phyloP scores from a whole-genome alignment of 1,284 basidiomycete species.

The Chondrostereum purpureum region DNA sequence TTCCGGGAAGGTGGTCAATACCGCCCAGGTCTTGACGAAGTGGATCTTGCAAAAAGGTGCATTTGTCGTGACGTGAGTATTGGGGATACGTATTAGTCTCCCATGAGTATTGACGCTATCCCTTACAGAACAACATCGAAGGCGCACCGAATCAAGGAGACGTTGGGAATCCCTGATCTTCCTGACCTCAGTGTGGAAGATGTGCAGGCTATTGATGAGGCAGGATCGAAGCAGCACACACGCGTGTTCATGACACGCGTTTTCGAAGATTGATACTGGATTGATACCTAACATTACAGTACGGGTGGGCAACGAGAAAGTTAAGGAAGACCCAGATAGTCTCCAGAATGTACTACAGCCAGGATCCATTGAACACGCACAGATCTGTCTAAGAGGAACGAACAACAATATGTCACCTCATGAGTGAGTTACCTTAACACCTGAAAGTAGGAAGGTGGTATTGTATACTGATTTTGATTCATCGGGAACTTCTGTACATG shows the following conservation, averaged over 20 bases:
- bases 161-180: constrained; percentile 47
- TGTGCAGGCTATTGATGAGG: constrained; percentile 52
- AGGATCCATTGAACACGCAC: too few relatives aligned
- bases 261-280: constrained; percentile 28
- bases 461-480: too few relatives aligned
- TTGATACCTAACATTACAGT: too few relatives aligned
- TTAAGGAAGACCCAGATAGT: too few relatives aligned
- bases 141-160: constrained; percentile 59
- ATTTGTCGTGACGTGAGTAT: constrained; percentile 66
- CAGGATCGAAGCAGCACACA: constrained; percentile 58
- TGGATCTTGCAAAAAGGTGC: constrained; percentile 55
- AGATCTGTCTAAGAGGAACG: too few relatives aligned
- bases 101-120: constrained; percentile 6
- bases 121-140: constrained; percentile 62
- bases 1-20: constrained; percentile 39
- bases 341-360: too few relatives aligned
- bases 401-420: too few relatives aligned
- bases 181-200: constrained; percentile 58
- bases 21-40: constrained; percentile 50
- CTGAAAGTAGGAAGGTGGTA: too few relatives aligned
- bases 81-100: background rate
- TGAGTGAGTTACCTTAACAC: too few relatives aligned
- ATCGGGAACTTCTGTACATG: too few relatives aligned
- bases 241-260: constrained; percentile 37
- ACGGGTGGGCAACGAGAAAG: too few relatives aligned